Percentiles rank a stretch among this genome's conserved stretches.
Conservation (phyloP, 768 basidiomycete genomes). For the Lactarius pseudohatsudake region DNA sequence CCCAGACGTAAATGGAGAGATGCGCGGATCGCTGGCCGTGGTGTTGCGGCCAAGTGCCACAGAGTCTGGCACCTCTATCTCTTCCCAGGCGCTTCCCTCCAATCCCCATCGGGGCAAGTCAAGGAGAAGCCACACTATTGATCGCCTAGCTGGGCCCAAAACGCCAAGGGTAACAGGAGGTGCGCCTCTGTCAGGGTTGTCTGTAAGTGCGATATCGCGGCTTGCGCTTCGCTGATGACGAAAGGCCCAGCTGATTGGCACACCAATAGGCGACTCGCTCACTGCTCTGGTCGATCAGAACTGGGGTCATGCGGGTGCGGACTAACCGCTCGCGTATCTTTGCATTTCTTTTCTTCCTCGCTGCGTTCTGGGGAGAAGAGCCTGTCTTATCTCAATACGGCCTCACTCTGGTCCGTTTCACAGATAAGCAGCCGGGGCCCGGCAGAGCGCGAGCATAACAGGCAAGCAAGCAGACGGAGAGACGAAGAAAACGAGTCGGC, state of each 20-base stretch:
- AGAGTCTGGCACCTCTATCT: background rate
- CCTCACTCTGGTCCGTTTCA: background rate
- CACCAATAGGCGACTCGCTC: background rate
- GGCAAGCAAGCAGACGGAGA: background rate
- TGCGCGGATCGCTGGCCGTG: background rate
- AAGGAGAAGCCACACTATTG: background rate
- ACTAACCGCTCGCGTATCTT: background rate
- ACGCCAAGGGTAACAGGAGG: background rate
- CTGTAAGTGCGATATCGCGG: background rate
- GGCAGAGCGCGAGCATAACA: background rate
- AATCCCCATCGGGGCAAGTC: background rate
- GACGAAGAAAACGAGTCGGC: background rate
- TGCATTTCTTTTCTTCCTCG: background rate
- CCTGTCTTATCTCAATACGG: background rate
- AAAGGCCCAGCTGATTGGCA: background rate
- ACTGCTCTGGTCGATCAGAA: background rate
- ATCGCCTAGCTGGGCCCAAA: background rate
- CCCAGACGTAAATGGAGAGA: background rate
- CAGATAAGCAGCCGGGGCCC: background rate
- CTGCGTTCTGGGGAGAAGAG: background rate
- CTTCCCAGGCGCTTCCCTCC: background rate
- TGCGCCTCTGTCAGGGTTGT: background rate
- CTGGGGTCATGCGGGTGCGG: background rate
- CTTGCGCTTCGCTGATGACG: background rate
- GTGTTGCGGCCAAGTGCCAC: background rate